A percentile compares a stretch with the other conserved stretches of the same genome.
Conservation (phyloP, 345 rosid genomes). For the Eucalyptus victrix region DNA sequence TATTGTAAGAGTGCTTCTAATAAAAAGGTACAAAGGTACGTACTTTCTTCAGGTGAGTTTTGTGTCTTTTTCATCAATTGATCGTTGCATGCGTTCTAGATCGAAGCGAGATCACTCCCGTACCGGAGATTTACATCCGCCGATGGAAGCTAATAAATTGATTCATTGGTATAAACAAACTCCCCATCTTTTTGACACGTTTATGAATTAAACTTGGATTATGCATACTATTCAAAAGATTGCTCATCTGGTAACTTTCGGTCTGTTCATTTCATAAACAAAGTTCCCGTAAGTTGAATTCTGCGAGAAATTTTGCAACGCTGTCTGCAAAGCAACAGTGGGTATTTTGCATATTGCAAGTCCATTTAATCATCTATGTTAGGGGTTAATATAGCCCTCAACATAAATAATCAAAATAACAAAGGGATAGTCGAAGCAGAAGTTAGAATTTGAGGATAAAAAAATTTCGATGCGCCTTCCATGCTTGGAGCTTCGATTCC, state of each 20-base stretch:
- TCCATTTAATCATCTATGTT: not conserved
- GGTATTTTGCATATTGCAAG: not conserved
- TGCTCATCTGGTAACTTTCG: too few species aligned
- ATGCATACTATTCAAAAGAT: not conserved
- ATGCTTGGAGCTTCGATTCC: not conserved
- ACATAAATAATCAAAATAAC: too few species aligned
- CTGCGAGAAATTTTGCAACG: not conserved
- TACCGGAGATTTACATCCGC: not conserved
- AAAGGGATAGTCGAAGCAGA: not conserved
- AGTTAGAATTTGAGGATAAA: not conserved
- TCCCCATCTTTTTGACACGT: not conserved
- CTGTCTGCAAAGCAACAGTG: not conserved
- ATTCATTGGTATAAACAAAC: not conserved
- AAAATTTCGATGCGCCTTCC: not conserved
- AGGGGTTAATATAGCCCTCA: not conserved
- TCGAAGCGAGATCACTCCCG: constrained; percentile 7
- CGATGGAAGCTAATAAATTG: not conserved
- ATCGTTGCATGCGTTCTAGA: not conserved
- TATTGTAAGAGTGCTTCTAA: too few species aligned
- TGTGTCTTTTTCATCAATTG: not conserved
- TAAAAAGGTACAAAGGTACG: too few species aligned
- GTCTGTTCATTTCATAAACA: not conserved
- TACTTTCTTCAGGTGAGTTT: not conserved
- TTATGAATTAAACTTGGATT: not conserved
- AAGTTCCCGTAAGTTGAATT: not conserved